Evolutionary conservation across 495 filamentous ascomycete species (phyloP).

Genomic region (Lasiosphaeria hispida): DNA sequence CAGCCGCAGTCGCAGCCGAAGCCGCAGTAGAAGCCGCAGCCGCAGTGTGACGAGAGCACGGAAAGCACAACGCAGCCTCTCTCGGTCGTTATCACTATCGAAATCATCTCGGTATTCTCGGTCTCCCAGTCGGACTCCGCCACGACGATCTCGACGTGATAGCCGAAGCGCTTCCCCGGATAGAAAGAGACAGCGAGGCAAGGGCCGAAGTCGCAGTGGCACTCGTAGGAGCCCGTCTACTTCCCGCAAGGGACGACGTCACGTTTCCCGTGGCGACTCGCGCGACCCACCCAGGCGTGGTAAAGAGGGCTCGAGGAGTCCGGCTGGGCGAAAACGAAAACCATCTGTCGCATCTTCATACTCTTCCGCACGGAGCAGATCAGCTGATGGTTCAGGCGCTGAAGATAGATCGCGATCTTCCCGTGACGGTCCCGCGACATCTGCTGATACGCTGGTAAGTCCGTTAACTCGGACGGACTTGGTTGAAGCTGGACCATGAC

Average conservation of each 20-base stretch:
- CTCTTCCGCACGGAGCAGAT: slow-evolving; percentile 48
- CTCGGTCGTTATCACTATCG: slow-evolving; percentile 43
- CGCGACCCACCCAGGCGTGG: slow-evolving; percentile 13
- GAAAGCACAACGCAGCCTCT: slow-evolving; percentile 37
- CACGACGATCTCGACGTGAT: slow-evolving; percentile 41
- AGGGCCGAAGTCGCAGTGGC: slow-evolving; percentile 40
- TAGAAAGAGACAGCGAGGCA: slow-evolving; percentile 33
- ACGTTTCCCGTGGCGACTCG: slow-evolving; percentile 52
- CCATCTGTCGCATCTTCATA: slow-evolving; percentile 50
- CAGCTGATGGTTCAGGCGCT: slow-evolving; percentile 63
- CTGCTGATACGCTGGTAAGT: slow-evolving; percentile 40
- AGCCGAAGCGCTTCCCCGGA: slow-evolving; percentile 41
- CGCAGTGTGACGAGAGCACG: slow-evolving; percentile 17
- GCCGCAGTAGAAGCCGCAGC: slow-evolving; percentile 19
- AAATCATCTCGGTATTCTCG: slow-evolving; percentile 36
- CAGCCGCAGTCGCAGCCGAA: slow-evolving; percentile 44
- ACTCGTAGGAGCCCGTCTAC: slow-evolving; percentile 19
- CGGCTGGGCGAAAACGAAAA: slow-evolving; percentile 18
- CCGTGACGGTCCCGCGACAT: slow-evolving; percentile 29
- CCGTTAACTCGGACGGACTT: slow-evolving; percentile 16
- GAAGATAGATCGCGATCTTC: slow-evolving; percentile 48
- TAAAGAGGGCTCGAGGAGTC: slow-evolving; percentile 20
- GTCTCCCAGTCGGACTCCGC: slow-evolving; percentile 37
- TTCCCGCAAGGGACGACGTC: slow-evolving; percentile 46
- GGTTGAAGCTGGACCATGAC: background rate